Conservation (phyloP, 179 eudicot genomes). For the Drosera spatulata region DNA sequence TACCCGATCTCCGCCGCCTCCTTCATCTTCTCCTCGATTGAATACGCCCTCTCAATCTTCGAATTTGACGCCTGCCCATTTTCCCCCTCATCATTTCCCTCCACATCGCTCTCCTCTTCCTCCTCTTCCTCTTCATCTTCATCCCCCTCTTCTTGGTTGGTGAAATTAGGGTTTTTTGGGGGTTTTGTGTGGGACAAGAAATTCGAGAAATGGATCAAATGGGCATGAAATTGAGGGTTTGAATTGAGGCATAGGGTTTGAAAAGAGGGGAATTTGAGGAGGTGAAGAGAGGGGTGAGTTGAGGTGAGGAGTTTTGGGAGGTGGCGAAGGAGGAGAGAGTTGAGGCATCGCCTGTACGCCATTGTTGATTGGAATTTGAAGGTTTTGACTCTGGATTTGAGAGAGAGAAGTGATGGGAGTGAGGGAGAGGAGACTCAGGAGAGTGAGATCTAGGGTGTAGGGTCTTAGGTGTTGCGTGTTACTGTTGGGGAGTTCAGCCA, state of each 20-base stretch:
- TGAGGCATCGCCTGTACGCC: conserved; percentile 23
- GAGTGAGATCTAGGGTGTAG: no score
- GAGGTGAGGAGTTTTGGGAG: conserved; percentile 9
- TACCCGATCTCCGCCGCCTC: conserved; percentile 82
- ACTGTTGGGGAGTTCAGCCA: no score
- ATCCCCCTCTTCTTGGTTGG: conserved; percentile 8
- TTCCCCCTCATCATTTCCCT: conserved; percentile 17
- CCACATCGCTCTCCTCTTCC: conserved; percentile 21
- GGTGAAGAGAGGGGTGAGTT: conserved; percentile 16
- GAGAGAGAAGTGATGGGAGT: not conserved
- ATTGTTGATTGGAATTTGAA: conserved; percentile 6
- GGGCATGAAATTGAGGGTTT: conserved; percentile 11
- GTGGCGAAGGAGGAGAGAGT: conserved; percentile 22
- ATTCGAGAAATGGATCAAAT: conserved; percentile 16
- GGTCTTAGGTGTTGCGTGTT: no score
- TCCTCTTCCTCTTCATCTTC: conserved; percentile 22
- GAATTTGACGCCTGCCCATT: conserved; percentile 14
- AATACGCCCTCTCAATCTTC: conserved; percentile 30
- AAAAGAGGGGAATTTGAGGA: conserved; percentile 16
- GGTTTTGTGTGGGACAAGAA: conserved; percentile 25
- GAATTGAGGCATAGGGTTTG: conserved; percentile 11
- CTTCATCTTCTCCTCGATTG: conserved; percentile 33
- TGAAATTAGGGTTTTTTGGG: conserved; percentile 11
- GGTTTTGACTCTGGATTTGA: not conserved
- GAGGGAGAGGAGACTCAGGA: no score